These are phyloP conservation scores for Cupressus sempervirens DNA, from an alignment of 75 land plant species.

Conservation along the genomic window DNA sequence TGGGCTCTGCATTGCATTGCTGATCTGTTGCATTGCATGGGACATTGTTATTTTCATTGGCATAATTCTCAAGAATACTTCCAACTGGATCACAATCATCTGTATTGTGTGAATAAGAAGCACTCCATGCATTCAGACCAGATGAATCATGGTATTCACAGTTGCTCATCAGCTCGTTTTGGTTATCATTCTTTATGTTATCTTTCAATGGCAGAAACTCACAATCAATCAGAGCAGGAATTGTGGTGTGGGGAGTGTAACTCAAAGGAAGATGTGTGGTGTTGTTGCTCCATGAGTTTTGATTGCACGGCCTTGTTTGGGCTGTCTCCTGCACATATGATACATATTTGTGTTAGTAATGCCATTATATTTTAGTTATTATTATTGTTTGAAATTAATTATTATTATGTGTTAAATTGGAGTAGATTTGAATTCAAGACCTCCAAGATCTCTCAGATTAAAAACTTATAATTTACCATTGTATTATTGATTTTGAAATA, in stretches of 20 bases:
- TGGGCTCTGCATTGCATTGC: not conserved
- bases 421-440: too few relatives aligned
- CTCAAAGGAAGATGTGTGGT: not conserved
- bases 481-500: too few relatives aligned
- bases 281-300: not conserved
- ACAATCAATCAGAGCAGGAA: constrained; percentile 6
- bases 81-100: not conserved
- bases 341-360: too few relatives aligned
- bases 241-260: not conserved
- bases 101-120: constrained; percentile 1
- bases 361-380: too few relatives aligned
- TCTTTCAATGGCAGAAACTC: constrained; percentile 2
- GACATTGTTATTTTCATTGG: too few relatives aligned
- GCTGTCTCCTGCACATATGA: not conserved
- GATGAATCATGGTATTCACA: not conserved
- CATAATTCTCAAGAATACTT: not conserved
- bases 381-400: too few relatives aligned
- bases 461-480: too few relatives aligned
- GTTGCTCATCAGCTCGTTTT: not conserved
- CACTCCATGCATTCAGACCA: constrained; percentile 6
- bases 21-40: not conserved
- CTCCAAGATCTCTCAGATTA: too few relatives aligned
- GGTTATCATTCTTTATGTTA: not conserved
- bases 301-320: not conserved
- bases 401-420: too few relatives aligned